Evolutionary conservation across 345 rosid genomes (phyloP).

Genomic region (Carallia brachiata): DNA sequence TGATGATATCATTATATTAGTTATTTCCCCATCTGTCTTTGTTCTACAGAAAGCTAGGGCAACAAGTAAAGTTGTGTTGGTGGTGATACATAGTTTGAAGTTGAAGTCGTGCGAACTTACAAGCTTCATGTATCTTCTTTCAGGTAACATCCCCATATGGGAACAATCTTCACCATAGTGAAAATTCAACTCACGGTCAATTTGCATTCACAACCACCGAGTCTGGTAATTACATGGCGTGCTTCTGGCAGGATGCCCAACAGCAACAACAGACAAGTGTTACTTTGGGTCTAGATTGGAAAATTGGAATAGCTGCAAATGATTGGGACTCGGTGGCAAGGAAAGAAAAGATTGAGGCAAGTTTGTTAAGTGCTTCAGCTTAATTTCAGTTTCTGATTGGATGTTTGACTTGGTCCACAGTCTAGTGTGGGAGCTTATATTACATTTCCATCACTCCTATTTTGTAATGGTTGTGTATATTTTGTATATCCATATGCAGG

Average conservation of each 20-base stretch:
- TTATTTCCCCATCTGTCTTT: neutral
- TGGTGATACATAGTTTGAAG: neutral
- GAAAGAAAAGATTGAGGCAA: constrained; percentile 87
- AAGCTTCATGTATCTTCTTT: constrained; percentile 9
- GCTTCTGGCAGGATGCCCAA: constrained; percentile 59
- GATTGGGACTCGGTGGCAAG: constrained; percentile 96
- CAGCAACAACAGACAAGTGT: constrained; percentile 30
- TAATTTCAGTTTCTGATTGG: neutral
- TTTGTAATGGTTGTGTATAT: neutral
- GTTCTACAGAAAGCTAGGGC: neutral
- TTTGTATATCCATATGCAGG: constrained; percentile 37
- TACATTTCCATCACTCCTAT: neutral
- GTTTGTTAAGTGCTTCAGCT: constrained; percentile 12
- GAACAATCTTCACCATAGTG: constrained; percentile 57
- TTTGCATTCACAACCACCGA: constrained; percentile 76
- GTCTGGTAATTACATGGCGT: constrained; percentile 71
- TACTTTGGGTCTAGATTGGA: constrained; percentile 84
- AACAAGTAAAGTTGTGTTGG: neutral
- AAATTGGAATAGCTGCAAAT: constrained; percentile 81
- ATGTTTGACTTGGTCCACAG: neutral
- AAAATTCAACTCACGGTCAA: constrained; percentile 59
- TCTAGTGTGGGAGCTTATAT: neutral
- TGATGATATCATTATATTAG: neutral
- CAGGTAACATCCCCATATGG: constrained; percentile 84
- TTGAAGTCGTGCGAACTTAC: neutral